Base-by-base conservation (phyloP, 2,329 filamentous ascomycete genomes). In the Bipolaris oryzae region DNA sequence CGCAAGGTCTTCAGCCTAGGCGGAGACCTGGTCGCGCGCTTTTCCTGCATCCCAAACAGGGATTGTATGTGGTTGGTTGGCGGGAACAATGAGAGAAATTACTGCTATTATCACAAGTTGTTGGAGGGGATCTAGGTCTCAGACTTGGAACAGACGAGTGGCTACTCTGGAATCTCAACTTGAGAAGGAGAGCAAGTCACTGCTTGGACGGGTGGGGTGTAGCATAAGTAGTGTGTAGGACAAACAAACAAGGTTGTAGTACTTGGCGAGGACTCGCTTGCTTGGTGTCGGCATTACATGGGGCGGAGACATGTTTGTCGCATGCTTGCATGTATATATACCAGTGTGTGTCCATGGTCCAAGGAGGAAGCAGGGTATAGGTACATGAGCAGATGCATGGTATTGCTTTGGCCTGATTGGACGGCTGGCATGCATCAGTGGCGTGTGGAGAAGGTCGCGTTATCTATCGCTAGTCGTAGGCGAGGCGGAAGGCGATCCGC, bases 271-370 rank as follows among this genome's bases (percentile, higher is more conserved):
- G 62, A 59, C 53, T 67, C 62, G 62, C 65, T 67, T 66, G 56
- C 57, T 44, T 44, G 66, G 63, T 64, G 65, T 64, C 63, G 57
- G 63, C 60, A 51, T 50, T 61, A 65, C 62, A 64, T 67, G 50
- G 57, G 51, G 49, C 47, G 59, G 44, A 35, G 43, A 59, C 55
- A n/a, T 10, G 5, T 35, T 35, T n/a, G 34, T n/a, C 34, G 34
- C 25, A 28, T 28, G 34, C 9, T 10, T 28, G 2, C 4, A 10
- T 28, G 25, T 28, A 28, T 10, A 28, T 28, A 28, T 15, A 13
- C 5, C 38, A 13, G 9, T 41, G 38, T 16, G n/a, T 18, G 15
- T 41, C 3, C 1, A 9, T n/a, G 7, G 20, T 41, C 16, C 20
- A 13, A 34, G 33, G 21, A 21, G 20, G 18, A 23, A 23, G 20